These are phyloP conservation scores for Colletotrichum somersetense DNA, from an alignment of 2,329 filamentous ascomycete genomes.

Conservation along the genomic window DNA sequence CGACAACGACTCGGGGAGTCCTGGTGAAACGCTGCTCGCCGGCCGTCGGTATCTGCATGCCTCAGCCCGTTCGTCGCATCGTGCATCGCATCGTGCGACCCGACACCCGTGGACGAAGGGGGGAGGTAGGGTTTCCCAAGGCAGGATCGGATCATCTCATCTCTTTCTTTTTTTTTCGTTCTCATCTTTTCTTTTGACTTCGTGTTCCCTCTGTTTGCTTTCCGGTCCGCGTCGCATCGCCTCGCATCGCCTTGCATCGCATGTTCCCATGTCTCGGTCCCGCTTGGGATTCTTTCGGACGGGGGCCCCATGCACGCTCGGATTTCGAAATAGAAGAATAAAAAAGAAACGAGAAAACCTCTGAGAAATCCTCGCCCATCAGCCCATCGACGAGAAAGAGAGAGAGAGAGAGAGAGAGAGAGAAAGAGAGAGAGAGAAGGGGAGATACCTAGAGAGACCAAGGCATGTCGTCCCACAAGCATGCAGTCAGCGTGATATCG, in stretches of 20 bases:
- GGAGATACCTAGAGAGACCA: neutral
- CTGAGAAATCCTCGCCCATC: no score
- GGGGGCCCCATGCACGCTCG: no score
- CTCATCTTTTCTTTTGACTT: no score
- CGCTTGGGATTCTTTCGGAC: no score
- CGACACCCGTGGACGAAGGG: neutral
- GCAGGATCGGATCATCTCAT: no score
- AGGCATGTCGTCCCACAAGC: neutral
- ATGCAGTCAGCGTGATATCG: constrained; percentile 31
- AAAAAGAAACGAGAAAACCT: no score
- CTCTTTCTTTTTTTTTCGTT: no score
- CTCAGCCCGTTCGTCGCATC: neutral
- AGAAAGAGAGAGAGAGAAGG: neutral
- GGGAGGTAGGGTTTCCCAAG: no score
- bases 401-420: neutral
- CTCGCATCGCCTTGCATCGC: neutral
- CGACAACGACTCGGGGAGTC: neutral
- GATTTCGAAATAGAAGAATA: neutral
- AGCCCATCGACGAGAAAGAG: neutral
- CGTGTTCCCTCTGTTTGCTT: no score
- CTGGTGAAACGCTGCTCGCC: constrained; percentile 5
- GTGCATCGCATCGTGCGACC: neutral
- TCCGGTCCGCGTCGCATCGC: no score
- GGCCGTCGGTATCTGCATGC: neutral
- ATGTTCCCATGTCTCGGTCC: no score